Conservation (phyloP, 306 rosid genomes). For the Medicago arabica region DNA sequence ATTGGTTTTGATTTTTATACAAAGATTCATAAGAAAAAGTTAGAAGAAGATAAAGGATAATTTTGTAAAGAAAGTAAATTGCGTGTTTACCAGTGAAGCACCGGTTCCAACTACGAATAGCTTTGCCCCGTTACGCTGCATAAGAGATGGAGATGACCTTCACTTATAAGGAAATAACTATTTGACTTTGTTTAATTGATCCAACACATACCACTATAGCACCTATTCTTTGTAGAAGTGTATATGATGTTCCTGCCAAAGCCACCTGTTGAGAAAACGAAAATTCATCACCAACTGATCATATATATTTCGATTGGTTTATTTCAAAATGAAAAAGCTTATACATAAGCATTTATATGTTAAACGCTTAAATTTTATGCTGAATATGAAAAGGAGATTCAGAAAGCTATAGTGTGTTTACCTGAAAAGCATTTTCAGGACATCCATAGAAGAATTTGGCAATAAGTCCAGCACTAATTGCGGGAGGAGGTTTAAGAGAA, state of each 20-base stretch:
- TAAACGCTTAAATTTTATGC: no score
- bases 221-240: conserved; percentile 64
- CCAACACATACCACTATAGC: conserved; percentile 74
- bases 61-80: conserved; percentile 9
- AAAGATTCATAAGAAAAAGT: not conserved
- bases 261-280: conserved; percentile 51
- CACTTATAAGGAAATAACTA: conserved; percentile 28
- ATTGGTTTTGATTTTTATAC: not conserved
- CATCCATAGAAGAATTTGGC: conserved; percentile 88
- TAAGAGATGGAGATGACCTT: conserved; percentile 49
- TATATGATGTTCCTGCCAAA: conserved; percentile 59
- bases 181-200: conserved; percentile 37
- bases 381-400: no score
- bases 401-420: conserved; percentile 9
- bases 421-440: conserved; percentile 99
- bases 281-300: conserved; percentile 16
- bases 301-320: not conserved
- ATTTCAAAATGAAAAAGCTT: not conserved
- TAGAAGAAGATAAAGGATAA: conserved; percentile 23
- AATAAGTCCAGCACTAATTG: conserved; percentile 70
- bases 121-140: conserved; percentile 92
- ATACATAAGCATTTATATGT: no score
- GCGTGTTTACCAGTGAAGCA: conserved; percentile 59
- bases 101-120: conserved; percentile 90
- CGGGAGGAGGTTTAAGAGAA: conserved; percentile 74